phyloP scores from a whole-genome alignment of 306 rosid species.

The Delonix regia region DNA sequence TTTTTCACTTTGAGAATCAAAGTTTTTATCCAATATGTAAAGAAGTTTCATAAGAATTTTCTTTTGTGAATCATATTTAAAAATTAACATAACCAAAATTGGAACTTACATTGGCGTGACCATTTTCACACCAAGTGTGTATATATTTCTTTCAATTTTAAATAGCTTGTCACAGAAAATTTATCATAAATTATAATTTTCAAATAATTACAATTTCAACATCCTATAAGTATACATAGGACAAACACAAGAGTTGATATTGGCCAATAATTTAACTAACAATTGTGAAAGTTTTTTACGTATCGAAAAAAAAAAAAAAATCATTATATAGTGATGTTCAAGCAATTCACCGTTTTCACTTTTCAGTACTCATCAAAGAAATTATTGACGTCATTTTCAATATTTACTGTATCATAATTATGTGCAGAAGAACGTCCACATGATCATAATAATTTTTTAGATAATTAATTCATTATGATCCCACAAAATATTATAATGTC shows the following conservation, averaged over 20 bases:
- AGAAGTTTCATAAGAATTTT: no score
- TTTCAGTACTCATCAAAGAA: background rate
- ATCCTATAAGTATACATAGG: background rate
- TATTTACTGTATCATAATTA: no score
- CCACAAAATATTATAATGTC: background rate
- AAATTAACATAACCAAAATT: no score
- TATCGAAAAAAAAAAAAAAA: background rate
- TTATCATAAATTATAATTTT: background rate
- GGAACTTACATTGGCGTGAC: no score
- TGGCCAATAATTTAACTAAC: background rate
- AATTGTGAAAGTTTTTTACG: background rate
- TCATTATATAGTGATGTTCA: background rate
- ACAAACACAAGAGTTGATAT: background rate
- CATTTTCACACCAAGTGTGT: no score
- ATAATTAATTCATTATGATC: background rate
- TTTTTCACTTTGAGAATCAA: no score
- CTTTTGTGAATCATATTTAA: no score
- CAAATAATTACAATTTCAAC: background rate
- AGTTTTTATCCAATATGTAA: no score
- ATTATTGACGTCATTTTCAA: background rate
- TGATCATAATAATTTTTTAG: background rate
- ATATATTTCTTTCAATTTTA: no score
- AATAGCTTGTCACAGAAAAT: no score
- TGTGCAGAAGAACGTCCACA: no score
- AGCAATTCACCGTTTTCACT: background rate